Conservation (phyloP, 2,329 filamentous ascomycete species). For the Aspergillus japonicus region DNA sequence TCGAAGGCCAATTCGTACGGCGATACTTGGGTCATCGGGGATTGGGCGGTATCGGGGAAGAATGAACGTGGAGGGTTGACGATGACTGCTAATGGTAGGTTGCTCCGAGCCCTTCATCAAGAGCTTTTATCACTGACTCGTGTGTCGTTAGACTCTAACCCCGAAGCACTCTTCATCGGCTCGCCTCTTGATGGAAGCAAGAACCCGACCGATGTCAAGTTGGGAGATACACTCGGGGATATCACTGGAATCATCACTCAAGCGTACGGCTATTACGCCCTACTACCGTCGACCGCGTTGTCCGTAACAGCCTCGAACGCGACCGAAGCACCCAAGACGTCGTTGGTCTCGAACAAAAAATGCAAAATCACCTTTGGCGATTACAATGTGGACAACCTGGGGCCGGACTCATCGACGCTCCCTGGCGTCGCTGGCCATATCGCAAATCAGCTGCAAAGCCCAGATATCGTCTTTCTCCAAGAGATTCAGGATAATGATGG, state of each 20-base stretch:
- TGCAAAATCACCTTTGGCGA: slow-evolving; percentile 64
- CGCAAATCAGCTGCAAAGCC: slow-evolving; percentile 60
- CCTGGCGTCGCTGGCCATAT: slow-evolving; percentile 64
- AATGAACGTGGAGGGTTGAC: slow-evolving; percentile 66
- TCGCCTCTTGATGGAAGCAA: slow-evolving; percentile 63
- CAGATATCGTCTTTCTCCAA: slow-evolving; percentile 67
- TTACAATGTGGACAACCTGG: slow-evolving; percentile 71
- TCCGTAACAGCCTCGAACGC: slow-evolving; percentile 47
- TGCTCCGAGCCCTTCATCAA: not conserved
- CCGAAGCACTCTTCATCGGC: slow-evolving; percentile 66
- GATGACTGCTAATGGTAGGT: slow-evolving; percentile 54
- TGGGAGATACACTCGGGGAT: slow-evolving; percentile 64
- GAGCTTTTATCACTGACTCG: not conserved
- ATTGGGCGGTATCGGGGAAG: slow-evolving; percentile 62
- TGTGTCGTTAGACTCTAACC: slow-evolving; percentile 58
- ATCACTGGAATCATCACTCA: slow-evolving; percentile 69
- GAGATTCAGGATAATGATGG: slow-evolving; percentile 70
- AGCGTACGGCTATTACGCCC: slow-evolving; percentile 66
- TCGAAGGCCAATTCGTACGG: slow-evolving; percentile 63
- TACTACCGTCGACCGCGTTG: slow-evolving; percentile 63
- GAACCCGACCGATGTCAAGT: slow-evolving; percentile 59
- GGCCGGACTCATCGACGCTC: slow-evolving; percentile 56
- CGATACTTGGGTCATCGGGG: slow-evolving; percentile 67
- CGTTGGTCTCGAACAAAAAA: slow-evolving; percentile 48
- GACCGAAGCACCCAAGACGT: slow-evolving; percentile 53